Evolutionary conservation across 176 grass and related monocot species (phyloP).

Genomic region (Phoenix roebelenii): DNA sequence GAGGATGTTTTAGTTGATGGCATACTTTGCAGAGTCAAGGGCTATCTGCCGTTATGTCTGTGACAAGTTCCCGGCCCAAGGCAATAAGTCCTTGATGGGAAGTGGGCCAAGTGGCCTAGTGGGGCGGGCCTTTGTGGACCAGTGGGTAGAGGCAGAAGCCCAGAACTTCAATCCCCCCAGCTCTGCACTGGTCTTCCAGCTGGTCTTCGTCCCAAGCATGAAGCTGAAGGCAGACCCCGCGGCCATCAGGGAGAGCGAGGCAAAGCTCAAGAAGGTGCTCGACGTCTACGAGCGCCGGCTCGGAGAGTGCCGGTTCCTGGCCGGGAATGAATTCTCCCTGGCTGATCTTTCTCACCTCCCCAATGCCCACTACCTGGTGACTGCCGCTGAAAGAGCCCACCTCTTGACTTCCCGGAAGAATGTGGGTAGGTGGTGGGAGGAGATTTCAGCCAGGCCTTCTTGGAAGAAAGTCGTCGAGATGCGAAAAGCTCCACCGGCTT

Average conservation of each 20-base stretch:
- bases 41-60: slow-evolving; percentile 88
- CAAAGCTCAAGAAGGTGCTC: slow-evolving; percentile 71
- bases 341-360: slow-evolving; percentile 80
- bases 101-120: slow-evolving; percentile 53
- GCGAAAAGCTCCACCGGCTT: slow-evolving; percentile 32
- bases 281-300: slow-evolving; percentile 63
- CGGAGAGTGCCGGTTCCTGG: slow-evolving; percentile 57
- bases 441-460: slow-evolving; percentile 44
- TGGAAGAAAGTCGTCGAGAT: slow-evolving; percentile 74
- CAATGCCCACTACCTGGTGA: slow-evolving; percentile 54
- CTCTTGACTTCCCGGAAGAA: slow-evolving; percentile 62
- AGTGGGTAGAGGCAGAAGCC: slow-evolving; percentile 78
- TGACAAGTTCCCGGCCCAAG: slow-evolving; percentile 48
- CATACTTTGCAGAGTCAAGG: slow-evolving; percentile 49
- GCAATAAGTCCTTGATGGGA: slow-evolving; percentile 51
- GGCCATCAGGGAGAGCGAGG: slow-evolving; percentile 52
- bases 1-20: too few relatives aligned
- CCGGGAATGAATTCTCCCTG: slow-evolving; percentile 66
- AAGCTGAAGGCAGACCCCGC: slow-evolving; percentile 48
- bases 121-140: slow-evolving; percentile 50
- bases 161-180: slow-evolving; percentile 77
- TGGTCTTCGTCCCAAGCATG: slow-evolving; percentile 56
- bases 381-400: slow-evolving; percentile 23
- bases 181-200: slow-evolving; percentile 59
- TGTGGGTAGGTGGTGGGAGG: slow-evolving; percentile 77